phyloP scores from a whole-genome alignment of 805 yeast species.

The Limtongia smithiae region DNA sequence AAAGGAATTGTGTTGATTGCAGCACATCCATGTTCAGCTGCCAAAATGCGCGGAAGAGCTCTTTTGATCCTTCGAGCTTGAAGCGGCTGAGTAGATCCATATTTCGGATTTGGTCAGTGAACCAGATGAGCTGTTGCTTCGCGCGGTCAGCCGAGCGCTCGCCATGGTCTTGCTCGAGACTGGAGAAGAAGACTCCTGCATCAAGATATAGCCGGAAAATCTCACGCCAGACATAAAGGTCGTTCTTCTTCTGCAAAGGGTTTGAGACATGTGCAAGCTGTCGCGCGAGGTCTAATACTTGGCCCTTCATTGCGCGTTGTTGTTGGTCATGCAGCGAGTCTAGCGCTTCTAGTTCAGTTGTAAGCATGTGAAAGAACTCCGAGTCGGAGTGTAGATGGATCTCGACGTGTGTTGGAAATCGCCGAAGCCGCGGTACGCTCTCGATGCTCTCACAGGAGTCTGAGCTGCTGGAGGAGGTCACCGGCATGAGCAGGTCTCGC shows the following conservation, averaged over 20 bases:
- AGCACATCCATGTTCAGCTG: slow-evolving; percentile 53
- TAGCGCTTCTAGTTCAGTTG: slow-evolving; percentile 51
- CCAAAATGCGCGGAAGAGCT: slow-evolving; percentile 50
- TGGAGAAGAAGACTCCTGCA: slow-evolving; percentile 58
- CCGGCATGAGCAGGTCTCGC: too few relatives aligned
- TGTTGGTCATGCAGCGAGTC: slow-evolving; percentile 43
- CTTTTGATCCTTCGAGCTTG: slow-evolving; percentile 45
- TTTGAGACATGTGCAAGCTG: slow-evolving; percentile 41
- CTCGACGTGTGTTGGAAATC: slow-evolving; percentile 31
- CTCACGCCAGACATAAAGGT: slow-evolving; percentile 67
- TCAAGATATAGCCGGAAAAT: slow-evolving; percentile 64
- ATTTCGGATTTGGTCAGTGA: slow-evolving; percentile 42
- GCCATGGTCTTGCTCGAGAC: slow-evolving; percentile 47
- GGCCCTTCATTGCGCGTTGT: slow-evolving; percentile 43
- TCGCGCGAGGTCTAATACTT: slow-evolving; percentile 45
- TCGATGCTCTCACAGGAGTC: neutral
- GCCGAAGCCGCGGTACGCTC: neutral
- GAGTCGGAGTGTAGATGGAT: slow-evolving; percentile 53
- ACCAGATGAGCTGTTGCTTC: slow-evolving; percentile 44
- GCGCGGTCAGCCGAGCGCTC: slow-evolving; percentile 48
- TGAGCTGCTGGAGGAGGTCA: too few relatives aligned
- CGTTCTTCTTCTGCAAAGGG: slow-evolving; percentile 45
- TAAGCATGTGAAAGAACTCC: slow-evolving; percentile 56
- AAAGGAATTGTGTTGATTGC: slow-evolving; percentile 56
- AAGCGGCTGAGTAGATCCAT: slow-evolving; percentile 43